Base-by-base conservation (phyloP, 2,329 filamentous ascomycete genomes). In the Macrophomina tecta region DNA sequence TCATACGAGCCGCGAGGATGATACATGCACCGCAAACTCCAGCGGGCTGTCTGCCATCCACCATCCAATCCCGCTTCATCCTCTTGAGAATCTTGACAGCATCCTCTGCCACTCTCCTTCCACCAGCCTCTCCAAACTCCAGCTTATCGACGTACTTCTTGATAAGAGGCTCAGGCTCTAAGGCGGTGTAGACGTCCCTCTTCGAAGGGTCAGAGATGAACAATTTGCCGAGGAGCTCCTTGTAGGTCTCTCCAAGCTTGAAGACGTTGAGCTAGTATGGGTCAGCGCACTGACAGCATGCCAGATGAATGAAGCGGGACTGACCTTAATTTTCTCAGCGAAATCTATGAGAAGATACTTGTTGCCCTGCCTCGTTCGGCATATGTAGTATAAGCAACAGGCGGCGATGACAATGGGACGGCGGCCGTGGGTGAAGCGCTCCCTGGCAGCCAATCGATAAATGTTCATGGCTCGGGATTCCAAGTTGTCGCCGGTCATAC, bases 51-150 rank as follows among this genome's bases (percentile, higher is more conserved):
- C 95, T 91, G 72, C 95, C 95, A 76, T 94, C 93, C 55, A 94
- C 90, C 88, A 99, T 98, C 94, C 95, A 98, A 80, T 99, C 95
- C 64, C 92, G 86, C 70, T 92, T 94, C 95, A 99, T 98, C 69
- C 95, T 90, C 77, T 91, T 90, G 66, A 97, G 89, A 63, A 99
- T 90, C 65, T 91, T 89, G 66, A 94, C 89, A 6, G 95, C 95
- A 74, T 97, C 93, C 71, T 91, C 88, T 49, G 93, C 94, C 14
- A 99, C 93, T 71, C 91, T 91, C n/a, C 65, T 62, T 76, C 91
- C 90, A 16, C 91, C 94, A 70, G 90, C 87, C 45, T 90, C 84
- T 64, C 90, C 92, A 73, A 99, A 99, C 75, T 99, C 94, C 62
- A 99, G 90, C 76, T 94, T 94, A 68, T 89, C 89, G 62, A 94